phyloP scores from a whole-genome alignment of 1,284 basidiomycete species.

The Tilletia caries region DNA sequence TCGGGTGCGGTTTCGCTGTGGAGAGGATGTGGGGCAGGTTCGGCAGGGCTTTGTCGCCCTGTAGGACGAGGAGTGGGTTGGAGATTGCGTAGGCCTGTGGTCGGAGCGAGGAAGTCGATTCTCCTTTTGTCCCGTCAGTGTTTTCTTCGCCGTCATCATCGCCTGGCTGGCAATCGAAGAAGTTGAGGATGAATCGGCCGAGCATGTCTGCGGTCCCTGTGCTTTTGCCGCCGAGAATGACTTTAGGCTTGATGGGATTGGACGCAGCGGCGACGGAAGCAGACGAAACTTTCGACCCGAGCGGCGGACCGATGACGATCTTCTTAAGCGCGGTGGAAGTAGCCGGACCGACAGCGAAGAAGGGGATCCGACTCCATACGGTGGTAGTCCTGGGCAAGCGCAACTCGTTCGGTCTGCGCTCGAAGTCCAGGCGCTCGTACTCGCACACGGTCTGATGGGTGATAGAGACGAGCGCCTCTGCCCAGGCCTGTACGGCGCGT shows the following conservation, averaged over 20 bases:
- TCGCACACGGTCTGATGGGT: constrained; percentile 15
- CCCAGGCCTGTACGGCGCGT: constrained; percentile 46
- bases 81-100: constrained; percentile 10
- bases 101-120: neutral
- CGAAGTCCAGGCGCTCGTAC: neutral
- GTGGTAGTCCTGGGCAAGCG: neutral
- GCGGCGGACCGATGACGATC: constrained; percentile 23
- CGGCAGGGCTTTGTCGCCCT: constrained; percentile 44
- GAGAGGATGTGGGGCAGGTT: constrained; percentile 35
- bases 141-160: neutral
- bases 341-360: constrained; percentile 50
- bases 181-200: constrained; percentile 34
- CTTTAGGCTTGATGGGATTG: constrained; percentile 31
- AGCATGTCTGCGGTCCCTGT: constrained; percentile 43
- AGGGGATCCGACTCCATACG: constrained; percentile 38
- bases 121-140: neutral
- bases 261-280: neutral
- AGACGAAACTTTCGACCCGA: neutral
- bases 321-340: constrained; percentile 33
- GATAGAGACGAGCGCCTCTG: constrained; percentile 30
- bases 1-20: constrained; percentile 21
- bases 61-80: constrained; percentile 38
- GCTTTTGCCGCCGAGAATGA: constrained; percentile 40
- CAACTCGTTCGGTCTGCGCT: neutral
- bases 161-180: constrained; percentile 8